phyloP scores from a whole-genome alignment of 768 basidiomycete species.

The Lentinula aciculospora region DNA sequence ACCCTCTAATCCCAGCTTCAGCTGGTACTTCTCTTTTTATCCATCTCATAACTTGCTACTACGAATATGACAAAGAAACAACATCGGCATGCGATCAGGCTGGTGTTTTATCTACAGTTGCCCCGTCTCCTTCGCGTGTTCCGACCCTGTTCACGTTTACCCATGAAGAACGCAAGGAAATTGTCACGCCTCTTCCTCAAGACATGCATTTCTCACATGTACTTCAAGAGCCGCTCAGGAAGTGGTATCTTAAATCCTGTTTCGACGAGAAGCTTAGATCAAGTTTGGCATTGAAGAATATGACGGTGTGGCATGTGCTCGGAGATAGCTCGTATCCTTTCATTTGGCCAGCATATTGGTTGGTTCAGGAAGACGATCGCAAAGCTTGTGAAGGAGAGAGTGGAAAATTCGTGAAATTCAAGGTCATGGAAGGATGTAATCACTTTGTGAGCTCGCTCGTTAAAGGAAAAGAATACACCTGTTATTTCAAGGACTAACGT shows the following conservation, averaged over 20 bases:
- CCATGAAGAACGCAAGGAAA: constrained; percentile 8
- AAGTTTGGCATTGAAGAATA: neutral
- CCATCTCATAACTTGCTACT: constrained; percentile 26
- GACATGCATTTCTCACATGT: neutral
- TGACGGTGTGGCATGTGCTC: neutral
- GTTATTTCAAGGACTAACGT: neutral
- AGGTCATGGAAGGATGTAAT: neutral
- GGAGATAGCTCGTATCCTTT: neutral
- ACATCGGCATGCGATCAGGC: constrained; percentile 15
- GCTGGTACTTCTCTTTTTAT: constrained; percentile 15
- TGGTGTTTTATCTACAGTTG: constrained; percentile 16
- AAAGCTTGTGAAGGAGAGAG: neutral
- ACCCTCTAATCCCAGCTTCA: constrained; percentile 17
- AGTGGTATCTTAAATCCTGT: neutral
- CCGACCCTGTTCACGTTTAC: constrained; percentile 23
- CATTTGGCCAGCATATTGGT: constrained; percentile 1
- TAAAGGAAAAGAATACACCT: neutral
- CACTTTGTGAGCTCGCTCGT: neutral
- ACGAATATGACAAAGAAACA: constrained; percentile 23
- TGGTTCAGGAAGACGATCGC: neutral
- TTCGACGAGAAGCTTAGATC: neutral
- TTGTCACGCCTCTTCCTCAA: neutral
- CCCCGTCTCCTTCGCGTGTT: constrained; percentile 14
- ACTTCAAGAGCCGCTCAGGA: neutral
- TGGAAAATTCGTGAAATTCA: neutral